These are phyloP conservation scores for Rhodomyrtus psidioides DNA, from an alignment of 441 rosid genomes.

Conservation along the genomic window DNA sequence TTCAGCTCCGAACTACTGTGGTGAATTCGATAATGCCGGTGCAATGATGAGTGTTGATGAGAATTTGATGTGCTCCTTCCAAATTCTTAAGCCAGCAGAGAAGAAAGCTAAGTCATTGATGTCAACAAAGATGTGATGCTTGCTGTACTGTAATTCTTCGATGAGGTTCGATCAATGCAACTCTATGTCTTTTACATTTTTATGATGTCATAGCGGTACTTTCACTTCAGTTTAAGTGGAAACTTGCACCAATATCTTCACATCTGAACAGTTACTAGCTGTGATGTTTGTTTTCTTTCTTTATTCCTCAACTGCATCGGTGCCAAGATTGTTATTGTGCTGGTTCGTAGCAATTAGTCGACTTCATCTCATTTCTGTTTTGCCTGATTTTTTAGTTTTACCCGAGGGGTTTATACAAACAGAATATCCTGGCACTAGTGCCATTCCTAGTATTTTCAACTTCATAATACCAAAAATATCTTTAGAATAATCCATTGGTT, in stretches of 20 bases:
- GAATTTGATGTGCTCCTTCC: slow-evolving; percentile 80
- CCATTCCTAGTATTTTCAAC: neutral
- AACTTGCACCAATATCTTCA: neutral
- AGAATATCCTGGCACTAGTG: neutral
- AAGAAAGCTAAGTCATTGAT: slow-evolving; percentile 60
- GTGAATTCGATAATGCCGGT: slow-evolving; percentile 94
- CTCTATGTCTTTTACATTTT: neutral
- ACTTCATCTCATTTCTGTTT: neutral
- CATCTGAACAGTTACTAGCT: neutral
- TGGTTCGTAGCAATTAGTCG: neutral
- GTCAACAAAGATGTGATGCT: slow-evolving; percentile 51
- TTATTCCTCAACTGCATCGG: neutral
- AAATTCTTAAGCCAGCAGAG: slow-evolving; percentile 85
- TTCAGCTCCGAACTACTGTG: slow-evolving; percentile 90
- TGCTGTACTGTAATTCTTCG: neutral
- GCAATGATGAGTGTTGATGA: slow-evolving; percentile 90
- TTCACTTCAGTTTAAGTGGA: neutral
- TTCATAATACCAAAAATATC: neutral
- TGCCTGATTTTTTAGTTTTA: neutral
- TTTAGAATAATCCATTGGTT: neutral
- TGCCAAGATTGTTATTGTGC: neutral
- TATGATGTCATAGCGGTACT: neutral
- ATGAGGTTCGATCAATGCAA: slow-evolving; percentile 17
- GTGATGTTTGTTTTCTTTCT: neutral
- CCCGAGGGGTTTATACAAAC: neutral